phyloP scores from a whole-genome alignment of 768 basidiomycete genomes.

The Myochromella boudieri region DNA sequence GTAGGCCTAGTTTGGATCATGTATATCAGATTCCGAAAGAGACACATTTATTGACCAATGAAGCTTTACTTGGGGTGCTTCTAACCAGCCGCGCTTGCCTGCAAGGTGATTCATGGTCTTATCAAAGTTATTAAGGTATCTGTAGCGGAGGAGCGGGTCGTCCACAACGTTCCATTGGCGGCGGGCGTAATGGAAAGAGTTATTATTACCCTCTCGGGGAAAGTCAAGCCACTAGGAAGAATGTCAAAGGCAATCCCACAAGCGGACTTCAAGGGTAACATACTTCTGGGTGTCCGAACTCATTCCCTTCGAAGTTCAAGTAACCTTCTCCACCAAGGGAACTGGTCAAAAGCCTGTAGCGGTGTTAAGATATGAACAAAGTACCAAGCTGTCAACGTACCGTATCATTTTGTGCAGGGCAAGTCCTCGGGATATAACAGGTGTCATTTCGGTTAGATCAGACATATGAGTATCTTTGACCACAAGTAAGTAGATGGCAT shows the following conservation, averaged over 20 bases:
- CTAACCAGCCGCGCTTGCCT: slow-evolving; percentile 81
- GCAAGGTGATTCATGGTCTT: slow-evolving; percentile 87
- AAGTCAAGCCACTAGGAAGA: slow-evolving; percentile 90
- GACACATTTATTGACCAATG: background rate
- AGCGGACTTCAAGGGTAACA: slow-evolving; percentile 12
- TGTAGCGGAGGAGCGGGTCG: slow-evolving; percentile 84
- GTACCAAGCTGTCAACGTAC: too few species aligned
- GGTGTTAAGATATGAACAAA: slow-evolving; percentile 1
- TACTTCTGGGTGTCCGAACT: slow-evolving; percentile 98
- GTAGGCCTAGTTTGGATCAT: slow-evolving; percentile 59
- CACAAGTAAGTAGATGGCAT: background rate
- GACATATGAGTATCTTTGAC: slow-evolving; percentile 89
- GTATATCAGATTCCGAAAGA: slow-evolving; percentile 1
- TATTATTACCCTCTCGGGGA: slow-evolving; percentile 92
- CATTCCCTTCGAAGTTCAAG: slow-evolving; percentile 96
- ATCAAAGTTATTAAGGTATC: slow-evolving; percentile 93
- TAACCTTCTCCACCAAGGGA: slow-evolving; percentile 96
- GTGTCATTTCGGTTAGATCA: slow-evolving; percentile 77
- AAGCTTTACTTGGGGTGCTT: slow-evolving; percentile 62
- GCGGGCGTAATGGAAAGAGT: slow-evolving; percentile 96
- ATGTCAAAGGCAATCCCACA: slow-evolving; percentile 3
- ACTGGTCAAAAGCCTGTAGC: slow-evolving; percentile 77
- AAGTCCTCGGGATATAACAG: slow-evolving; percentile 83
- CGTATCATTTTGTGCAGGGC: slow-evolving; percentile 98
- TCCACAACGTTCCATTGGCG: slow-evolving; percentile 97